phyloP scores from a whole-genome alignment of 1,284 basidiomycete genomes.

The Wolfiporia cocos region DNA sequence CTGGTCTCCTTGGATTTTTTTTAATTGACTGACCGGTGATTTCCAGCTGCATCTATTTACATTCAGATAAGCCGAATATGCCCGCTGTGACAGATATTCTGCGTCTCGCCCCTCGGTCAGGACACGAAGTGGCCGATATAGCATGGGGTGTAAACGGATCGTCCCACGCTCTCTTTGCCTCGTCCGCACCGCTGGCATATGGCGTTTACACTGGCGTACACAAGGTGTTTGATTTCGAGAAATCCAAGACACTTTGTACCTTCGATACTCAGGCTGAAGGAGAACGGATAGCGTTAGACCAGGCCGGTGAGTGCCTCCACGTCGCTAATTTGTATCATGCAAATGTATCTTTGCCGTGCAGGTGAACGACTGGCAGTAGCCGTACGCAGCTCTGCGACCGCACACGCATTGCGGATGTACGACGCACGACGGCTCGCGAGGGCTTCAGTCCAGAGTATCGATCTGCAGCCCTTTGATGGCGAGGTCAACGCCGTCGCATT shows the following conservation, averaged over 20 bases:
- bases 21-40: not conserved
- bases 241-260: not conserved
- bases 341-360: not conserved
- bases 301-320: constrained; percentile 5
- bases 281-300: constrained; percentile 30
- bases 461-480: constrained; percentile 28
- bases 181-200: constrained; percentile 41
- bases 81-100: not conserved
- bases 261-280: constrained; percentile 23
- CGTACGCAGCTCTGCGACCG: constrained; percentile 30
- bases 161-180: constrained; percentile 43
- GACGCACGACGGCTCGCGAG: constrained; percentile 37
- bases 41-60: constrained; percentile 9
- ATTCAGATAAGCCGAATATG: not conserved
- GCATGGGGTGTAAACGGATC: constrained; percentile 46
- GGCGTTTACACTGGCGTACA: constrained; percentile 38
- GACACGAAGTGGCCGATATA: constrained; percentile 26
- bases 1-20: not conserved
- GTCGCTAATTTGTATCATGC: not conserved
- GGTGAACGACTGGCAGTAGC: constrained; percentile 27
- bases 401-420: constrained; percentile 44
- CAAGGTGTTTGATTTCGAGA: constrained; percentile 13
- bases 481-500: constrained; percentile 47
- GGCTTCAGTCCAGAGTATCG: constrained; percentile 20
- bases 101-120: not conserved